Percentiles rank a stretch among this genome's conserved stretches.
phyloP scores from a whole-genome alignment of 192 early-diverging fungal species.

The Tieghemiomyces parasiticus region DNA sequence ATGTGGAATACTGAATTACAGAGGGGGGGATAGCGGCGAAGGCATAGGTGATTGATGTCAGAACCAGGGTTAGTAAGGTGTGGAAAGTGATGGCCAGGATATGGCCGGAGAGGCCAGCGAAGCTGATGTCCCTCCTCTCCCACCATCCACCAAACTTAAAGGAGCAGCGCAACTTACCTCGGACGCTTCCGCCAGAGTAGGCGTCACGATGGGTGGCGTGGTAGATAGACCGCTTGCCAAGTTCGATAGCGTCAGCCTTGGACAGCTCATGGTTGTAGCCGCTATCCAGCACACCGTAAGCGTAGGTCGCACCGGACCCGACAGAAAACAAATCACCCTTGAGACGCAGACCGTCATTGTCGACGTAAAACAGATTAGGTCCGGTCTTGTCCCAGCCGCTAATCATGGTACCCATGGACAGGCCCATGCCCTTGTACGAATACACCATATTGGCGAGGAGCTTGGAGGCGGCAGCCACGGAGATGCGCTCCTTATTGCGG shows the following conservation, averaged over 20 bases:
- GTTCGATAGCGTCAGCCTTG: conserved; percentile 73
- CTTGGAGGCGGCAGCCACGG: conserved; percentile 95
- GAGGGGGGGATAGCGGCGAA: not conserved
- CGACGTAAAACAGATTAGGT: conserved; percentile 90
- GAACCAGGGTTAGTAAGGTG: not conserved
- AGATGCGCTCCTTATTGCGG: conserved; percentile 96
- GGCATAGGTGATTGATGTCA: not conserved
- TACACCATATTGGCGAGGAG: conserved; percentile 93
- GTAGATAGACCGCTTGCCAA: conserved; percentile 84
- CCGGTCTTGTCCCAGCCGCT: conserved; percentile 88
- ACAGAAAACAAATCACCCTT: conserved; percentile 87
- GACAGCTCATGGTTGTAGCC: conserved; percentile 72
- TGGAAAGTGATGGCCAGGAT: not conserved
- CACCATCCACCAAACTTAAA: too few species aligned
- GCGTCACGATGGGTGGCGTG: conserved; percentile 94
- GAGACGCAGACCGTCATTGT: conserved; percentile 83
- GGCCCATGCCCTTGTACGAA: conserved; percentile 95
- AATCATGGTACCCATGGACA: conserved; percentile 99
- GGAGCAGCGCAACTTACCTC: conserved; percentile 38
- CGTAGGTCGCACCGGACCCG: conserved; percentile 96
- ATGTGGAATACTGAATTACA: conserved; percentile 91
- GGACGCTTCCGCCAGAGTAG: conserved; percentile 75
- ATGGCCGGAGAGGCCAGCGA: not conserved
- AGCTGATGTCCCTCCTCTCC: too few species aligned
- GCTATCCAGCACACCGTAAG: conserved; percentile 92